Evolutionary conservation across 352 stramenopile species (phyloP), one percentile per base, ranked within the genome.

Genomic region (Pythium phragmiticola): DNA sequence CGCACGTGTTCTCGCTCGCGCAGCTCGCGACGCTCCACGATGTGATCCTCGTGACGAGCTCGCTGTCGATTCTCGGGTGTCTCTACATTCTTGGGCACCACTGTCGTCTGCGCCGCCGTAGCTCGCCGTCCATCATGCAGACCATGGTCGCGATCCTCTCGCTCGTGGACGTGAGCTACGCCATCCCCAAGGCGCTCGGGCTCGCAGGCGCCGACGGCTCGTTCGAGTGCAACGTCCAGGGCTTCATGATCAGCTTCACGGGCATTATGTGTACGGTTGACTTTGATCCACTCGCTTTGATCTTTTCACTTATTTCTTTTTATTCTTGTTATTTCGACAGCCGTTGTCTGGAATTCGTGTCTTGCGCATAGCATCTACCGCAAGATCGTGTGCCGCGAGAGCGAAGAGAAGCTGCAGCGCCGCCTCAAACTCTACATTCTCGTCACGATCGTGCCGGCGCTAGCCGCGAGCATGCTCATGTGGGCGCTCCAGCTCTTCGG

Each of bases 91-190:
- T 73, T 36, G 41, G 65, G 0, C 66, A 73, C 41, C 51, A 67
- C 54, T 66, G 60, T 50, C 57, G 57, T 21, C 52, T 66, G 45
- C 55, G 65, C n/a, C 34, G 47, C 7, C 57, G 47, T 34, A 75
- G 67, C 36, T 65, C 81, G 21, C 60, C 61, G 36, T 82, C 66
- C 30, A 73, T 80, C 67, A 78, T 84, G 49, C 82, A 88, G 58
- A 85, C 76, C 71, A 91, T 91, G 82, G 78, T 91, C 57, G 68
- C 77, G 45, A 76, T 86, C 70, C 77, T 91, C 46, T 83, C 80
- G n/a, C 34, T 90, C 9, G 45, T 89, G n/a, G 80, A 90, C 49
- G 63, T 83, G 3, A 67, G 68, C 2, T 69, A 82, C 33, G 74
- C 70, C 11, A 63, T 88, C 33, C 80, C 80, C 17, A 88, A 87